Base-by-base conservation (phyloP, 2,329 filamentous ascomycete species). In the Bipolaris zeicola region DNA sequence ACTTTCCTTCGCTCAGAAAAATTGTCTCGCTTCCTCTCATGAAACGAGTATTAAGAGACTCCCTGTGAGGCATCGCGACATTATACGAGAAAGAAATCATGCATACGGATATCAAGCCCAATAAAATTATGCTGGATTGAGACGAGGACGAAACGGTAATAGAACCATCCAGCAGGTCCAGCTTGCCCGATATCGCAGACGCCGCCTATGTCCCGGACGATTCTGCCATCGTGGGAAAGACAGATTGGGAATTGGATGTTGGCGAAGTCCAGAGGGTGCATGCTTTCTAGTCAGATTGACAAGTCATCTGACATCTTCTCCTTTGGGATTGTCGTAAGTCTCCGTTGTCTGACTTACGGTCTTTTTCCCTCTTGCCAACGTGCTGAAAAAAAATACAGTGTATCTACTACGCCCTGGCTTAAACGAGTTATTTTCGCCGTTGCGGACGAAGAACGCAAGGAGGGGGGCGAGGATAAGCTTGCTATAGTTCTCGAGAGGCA, bases 231-330 rank as follows among this genome's bases (percentile, higher is more conserved):
- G 16, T 16, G 16, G 16, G 16, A 16, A 16, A 16, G 16, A 16
- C 16, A 16, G 41, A 65, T 74, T 38, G 78, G 79, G 33, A 80
- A 80, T 61, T 76, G 75, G 62, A 75, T 79, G 65, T 16, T 81
- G 78, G 79, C 70, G 79, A 42, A 80, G 78, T 66, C 78, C 78
- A 5, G 78, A 81, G 16, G 65, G 77, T 77, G 14, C 77, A 79
- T 61, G 73, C 22, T 77, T n/a, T 70, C 73, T 56, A 76, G 70
- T 31, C 67, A 66, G 24, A 69, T 79, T 10, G 66, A 75, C 49
- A 76, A 75, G 57, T 72, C 75, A 16, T 78, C 77, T 31, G 77
- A 80, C 57, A 75, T 80, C 3, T 81, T 81, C 64, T 80, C 79
- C 28, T 74, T 80, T 57, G 77, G 75, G 11, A 68, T 79, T 65